Conservation (phyloP, 2,329 filamentous ascomycete genomes). For the Colletotrichum sidae region DNA sequence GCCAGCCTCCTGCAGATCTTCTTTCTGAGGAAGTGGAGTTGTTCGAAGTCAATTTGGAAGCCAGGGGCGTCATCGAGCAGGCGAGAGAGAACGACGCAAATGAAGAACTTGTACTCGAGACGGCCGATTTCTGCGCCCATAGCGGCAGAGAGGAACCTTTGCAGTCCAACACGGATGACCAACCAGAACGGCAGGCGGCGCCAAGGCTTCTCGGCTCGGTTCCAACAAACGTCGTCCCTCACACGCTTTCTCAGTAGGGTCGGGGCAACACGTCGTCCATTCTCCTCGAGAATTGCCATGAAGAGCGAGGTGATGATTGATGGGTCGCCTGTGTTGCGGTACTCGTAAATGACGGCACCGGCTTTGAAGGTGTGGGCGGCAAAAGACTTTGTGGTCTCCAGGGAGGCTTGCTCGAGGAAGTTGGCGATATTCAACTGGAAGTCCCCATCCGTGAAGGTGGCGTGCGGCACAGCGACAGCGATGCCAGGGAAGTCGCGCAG, state of each 20-base stretch:
- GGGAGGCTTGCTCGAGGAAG: constrained; percentile 68
- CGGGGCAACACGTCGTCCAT: constrained; percentile 55
- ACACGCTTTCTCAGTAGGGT: constrained; percentile 65
- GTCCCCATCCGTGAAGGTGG: constrained; percentile 40
- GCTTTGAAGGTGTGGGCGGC: constrained; percentile 65
- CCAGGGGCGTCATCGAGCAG: constrained; percentile 56
- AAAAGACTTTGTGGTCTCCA: constrained; percentile 65
- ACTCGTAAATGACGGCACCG: constrained; percentile 59
- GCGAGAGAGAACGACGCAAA: constrained; percentile 59
- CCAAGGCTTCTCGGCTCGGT: constrained; percentile 65
- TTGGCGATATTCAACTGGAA: constrained; percentile 51
- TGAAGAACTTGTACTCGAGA: constrained; percentile 67
- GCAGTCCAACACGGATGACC: constrained; percentile 67
- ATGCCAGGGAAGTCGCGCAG: constrained; percentile 70
- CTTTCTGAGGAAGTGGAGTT: constrained; percentile 53
- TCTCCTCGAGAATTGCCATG: constrained; percentile 68
- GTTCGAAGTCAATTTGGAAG: constrained; percentile 47
- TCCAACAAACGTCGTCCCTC: constrained; percentile 70
- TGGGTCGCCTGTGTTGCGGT: constrained; percentile 68
- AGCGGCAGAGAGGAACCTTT: constrained; percentile 59
- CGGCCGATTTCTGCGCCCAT: constrained; percentile 56
- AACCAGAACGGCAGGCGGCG: constrained; percentile 72
- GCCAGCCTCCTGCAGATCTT: constrained; percentile 69
- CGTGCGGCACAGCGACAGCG: constrained; percentile 58
- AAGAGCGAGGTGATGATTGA: constrained; percentile 69